Conservation (phyloP, 345 rosid genomes). For the Mercurialis annua region DNA sequence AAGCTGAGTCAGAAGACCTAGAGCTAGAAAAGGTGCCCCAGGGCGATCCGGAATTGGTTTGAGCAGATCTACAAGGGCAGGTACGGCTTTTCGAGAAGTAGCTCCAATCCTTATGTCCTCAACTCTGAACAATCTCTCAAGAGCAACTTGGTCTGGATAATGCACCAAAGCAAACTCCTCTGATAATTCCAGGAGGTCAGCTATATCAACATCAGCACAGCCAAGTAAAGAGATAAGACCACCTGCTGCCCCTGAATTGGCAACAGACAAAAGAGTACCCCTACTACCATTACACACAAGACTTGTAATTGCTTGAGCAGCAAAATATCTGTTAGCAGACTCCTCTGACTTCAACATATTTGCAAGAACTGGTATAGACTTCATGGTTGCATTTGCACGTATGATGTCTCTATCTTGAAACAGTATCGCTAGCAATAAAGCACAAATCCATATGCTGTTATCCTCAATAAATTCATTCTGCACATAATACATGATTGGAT, state of each 20-base stretch:
- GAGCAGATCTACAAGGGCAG: slow-evolving; percentile 93
- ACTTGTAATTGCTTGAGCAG: slow-evolving; percentile 92
- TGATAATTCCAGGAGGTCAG: slow-evolving; percentile 75
- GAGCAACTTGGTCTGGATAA: slow-evolving; percentile 97
- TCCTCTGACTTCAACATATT: slow-evolving; percentile 93
- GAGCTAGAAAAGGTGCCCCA: slow-evolving; percentile 91
- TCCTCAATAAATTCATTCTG: slow-evolving; percentile 91
- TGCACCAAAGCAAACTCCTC: slow-evolving; percentile 73
- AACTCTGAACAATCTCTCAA: slow-evolving; percentile 96
- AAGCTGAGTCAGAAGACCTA: slow-evolving; percentile 86
- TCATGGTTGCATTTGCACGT: slow-evolving; percentile 83
- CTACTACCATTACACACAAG: slow-evolving; percentile 97
- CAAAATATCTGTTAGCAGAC: slow-evolving; percentile 81
- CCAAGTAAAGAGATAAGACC: slow-evolving; percentile 95
- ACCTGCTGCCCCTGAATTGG: slow-evolving; percentile 93
- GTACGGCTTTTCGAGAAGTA: slow-evolving; percentile 95
- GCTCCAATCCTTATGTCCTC: slow-evolving; percentile 99
- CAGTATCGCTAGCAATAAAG: slow-evolving; percentile 83
- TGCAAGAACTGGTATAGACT: slow-evolving; percentile 81
- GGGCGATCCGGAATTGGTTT: slow-evolving; percentile 99
- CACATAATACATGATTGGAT: slow-evolving; percentile 23
- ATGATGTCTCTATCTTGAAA: slow-evolving; percentile 98
- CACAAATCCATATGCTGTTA: slow-evolving; percentile 88
- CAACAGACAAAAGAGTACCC: slow-evolving; percentile 95
- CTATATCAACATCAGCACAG: slow-evolving; percentile 88